phyloP scores from a whole-genome alignment of 305 asterid genomes.

The Solanum hybrid region DNA sequence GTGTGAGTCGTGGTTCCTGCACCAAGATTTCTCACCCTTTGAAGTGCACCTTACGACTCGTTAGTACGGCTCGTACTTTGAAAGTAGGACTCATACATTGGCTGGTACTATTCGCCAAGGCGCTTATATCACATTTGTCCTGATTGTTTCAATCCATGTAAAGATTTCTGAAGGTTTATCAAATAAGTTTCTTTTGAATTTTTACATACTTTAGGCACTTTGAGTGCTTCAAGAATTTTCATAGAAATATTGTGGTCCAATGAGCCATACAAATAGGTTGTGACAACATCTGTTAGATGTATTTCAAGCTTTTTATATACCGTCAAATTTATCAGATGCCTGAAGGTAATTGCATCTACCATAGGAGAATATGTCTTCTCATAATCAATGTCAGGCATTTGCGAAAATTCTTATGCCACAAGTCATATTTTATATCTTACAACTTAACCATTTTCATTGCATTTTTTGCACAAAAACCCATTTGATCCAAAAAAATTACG shows the following conservation, averaged over 20 bases:
- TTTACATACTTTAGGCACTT: neutral
- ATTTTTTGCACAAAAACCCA: neutral
- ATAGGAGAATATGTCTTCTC: neutral
- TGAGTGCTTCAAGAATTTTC: neutral
- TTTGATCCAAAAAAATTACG: neutral
- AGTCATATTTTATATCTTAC: neutral
- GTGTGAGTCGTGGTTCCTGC: neutral
- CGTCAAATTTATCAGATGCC: neutral
- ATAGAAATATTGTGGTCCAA: neutral
- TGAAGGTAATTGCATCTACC: neutral
- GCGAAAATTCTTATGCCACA: neutral
- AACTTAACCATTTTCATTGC: neutral
- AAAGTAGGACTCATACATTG: neutral
- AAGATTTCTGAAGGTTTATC: neutral
- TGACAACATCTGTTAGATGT: neutral
- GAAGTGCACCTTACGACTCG: neutral
- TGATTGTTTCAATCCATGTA: neutral
- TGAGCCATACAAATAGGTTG: neutral
- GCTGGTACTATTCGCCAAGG: neutral
- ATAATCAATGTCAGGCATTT: neutral
- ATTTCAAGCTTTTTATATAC: neutral
- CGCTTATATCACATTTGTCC: neutral
- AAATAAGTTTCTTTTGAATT: neutral
- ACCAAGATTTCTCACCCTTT: neutral
- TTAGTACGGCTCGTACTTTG: neutral